Conservation (phyloP, 2,329 filamentous ascomycete species). For the Thyridium curvatum region DNA sequence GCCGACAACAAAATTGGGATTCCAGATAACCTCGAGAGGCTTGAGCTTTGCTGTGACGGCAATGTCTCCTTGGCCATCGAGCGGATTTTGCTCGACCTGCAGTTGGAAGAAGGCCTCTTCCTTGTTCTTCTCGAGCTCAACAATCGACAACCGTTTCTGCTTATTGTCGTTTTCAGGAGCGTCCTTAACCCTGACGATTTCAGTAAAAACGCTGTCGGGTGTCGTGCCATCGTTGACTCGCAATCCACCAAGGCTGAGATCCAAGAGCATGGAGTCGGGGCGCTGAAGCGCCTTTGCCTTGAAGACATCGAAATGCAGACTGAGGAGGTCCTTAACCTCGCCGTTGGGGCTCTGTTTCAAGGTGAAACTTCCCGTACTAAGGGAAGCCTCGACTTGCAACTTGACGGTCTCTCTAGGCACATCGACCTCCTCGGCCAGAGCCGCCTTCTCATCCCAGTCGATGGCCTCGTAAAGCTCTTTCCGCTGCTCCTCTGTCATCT, state of each 20-base stretch:
- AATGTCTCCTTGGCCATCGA: constrained; percentile 87
- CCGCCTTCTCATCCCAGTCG: constrained; percentile 96
- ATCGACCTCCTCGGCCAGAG: constrained; percentile 80
- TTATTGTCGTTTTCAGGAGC: constrained; percentile 46
- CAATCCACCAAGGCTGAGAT: constrained; percentile 85
- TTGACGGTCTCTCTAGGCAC: constrained; percentile 87
- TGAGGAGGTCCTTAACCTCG: constrained; percentile 74
- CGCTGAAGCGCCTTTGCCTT: constrained; percentile 83
- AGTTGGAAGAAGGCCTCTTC: constrained; percentile 84
- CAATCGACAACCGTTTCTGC: constrained; percentile 43
- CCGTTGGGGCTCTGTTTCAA: constrained; percentile 78
- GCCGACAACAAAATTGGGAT: constrained; percentile 85
- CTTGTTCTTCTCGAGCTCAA: constrained; percentile 40
- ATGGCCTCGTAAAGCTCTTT: constrained; percentile 97
- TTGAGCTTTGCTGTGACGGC: constrained; percentile 87
- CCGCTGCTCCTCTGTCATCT: constrained; percentile 92
- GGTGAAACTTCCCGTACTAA: constrained; percentile 96
- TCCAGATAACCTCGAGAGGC: constrained; percentile 95
- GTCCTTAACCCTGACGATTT: constrained; percentile 95
- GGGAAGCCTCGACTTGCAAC: constrained; percentile 82
- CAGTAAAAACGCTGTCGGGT: constrained; percentile 80
- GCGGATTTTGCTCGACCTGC: constrained; percentile 88
- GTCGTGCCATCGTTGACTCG: constrained; percentile 96
- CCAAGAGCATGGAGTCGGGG: constrained; percentile 83
- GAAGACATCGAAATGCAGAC: constrained; percentile 91